These are phyloP conservation scores for Aquilaria agallochum DNA, from an alignment of 441 rosid species.

Conservation along the genomic window DNA sequence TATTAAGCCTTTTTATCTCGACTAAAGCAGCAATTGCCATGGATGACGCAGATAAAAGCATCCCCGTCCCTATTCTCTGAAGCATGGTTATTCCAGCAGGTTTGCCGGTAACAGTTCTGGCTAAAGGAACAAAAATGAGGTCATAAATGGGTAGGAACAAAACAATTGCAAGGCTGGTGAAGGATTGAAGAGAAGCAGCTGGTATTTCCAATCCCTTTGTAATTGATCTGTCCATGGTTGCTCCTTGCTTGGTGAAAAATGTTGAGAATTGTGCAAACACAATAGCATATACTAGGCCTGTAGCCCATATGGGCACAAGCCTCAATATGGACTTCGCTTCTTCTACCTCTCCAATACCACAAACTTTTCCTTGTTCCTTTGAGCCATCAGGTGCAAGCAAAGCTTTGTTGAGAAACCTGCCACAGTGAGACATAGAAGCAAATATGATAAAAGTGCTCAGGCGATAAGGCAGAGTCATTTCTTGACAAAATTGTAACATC, in stretches of 20 bases:
- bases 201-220: constrained; percentile 33
- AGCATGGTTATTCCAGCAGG: constrained; percentile 67
- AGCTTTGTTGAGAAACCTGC: constrained; percentile 56
- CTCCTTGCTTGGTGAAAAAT: constrained; percentile 77
- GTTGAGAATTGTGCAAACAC: constrained; percentile 46
- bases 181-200: constrained; percentile 61
- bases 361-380: constrained; percentile 15
- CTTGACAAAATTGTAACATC: not conserved
- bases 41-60: constrained; percentile 39
- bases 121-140: constrained; percentile 50
- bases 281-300: constrained; percentile 39
- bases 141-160: constrained; percentile 59
- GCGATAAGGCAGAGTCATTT: too few species aligned
- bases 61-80: constrained; percentile 63
- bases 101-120: constrained; percentile 39
- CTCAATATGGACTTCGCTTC: constrained; percentile 48
- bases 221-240: constrained; percentile 62
- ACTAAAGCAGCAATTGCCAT: constrained; percentile 52
- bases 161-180: constrained; percentile 37
- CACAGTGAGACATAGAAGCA: not conserved
- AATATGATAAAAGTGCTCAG: too few species aligned
- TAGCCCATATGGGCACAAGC: constrained; percentile 58
- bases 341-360: constrained; percentile 42
- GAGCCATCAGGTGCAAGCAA: constrained; percentile 39
- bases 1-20: constrained; percentile 49